Evolutionary conservation across 2,329 filamentous ascomycete genomes (phyloP).

Genomic region (Dothistroma septosporum): DNA sequence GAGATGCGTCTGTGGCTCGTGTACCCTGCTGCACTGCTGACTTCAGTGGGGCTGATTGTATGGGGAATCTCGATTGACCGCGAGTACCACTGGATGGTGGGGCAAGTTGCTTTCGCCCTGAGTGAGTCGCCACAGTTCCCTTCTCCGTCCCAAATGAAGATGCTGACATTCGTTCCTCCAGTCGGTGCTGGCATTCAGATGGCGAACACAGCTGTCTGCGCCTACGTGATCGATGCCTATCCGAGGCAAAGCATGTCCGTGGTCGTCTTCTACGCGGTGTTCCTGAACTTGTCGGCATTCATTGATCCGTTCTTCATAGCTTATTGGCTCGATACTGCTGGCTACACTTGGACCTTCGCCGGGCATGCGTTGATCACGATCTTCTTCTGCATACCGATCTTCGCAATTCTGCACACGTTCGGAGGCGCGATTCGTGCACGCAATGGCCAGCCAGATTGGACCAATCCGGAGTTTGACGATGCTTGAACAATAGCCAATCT

Average conservation of each 20-base stretch:
- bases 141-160: background rate
- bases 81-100: constrained; percentile 21
- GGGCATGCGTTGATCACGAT: constrained; percentile 18
- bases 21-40: constrained; percentile 16
- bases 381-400: constrained; percentile 18
- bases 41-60: constrained; percentile 13
- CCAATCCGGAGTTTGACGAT: constrained; percentile 19
- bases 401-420: constrained; percentile 15
- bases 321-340: constrained; percentile 16
- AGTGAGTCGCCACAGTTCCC: constrained; percentile 6
- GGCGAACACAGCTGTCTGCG: constrained; percentile 19
- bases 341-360: constrained; percentile 20
- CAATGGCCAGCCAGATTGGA: constrained; percentile 15
- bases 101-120: constrained; percentile 18
- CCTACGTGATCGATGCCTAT: constrained; percentile 19
- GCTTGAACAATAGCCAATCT: background rate
- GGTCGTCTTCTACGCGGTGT: constrained; percentile 19
- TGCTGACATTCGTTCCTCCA: constrained; percentile 7
- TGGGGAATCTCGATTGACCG: constrained; percentile 19
- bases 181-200: constrained; percentile 21
- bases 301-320: constrained; percentile 21
- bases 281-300: constrained; percentile 19
- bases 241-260: constrained; percentile 21
- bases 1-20: constrained; percentile 21
- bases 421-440: constrained; percentile 11